Conservation (phyloP, 352 stramenopile genomes). For the Globisporangium parvum region DNA sequence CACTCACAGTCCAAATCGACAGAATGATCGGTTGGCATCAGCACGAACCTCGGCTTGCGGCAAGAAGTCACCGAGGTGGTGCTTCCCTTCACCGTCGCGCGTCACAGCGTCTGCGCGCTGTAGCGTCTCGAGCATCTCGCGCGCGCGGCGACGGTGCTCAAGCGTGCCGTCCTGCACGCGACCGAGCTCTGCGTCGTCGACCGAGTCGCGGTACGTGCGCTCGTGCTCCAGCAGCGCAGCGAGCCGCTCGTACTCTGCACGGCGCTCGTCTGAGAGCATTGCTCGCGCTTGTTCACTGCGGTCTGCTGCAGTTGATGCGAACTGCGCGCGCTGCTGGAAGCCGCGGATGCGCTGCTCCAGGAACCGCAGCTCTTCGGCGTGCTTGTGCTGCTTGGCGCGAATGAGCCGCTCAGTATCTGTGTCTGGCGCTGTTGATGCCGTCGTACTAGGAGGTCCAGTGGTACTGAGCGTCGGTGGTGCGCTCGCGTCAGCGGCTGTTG, state of each 20-base stretch:
- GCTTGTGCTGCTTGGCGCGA: conserved; percentile 19
- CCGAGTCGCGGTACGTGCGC: conserved; percentile 11
- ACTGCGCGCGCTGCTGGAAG: conserved; percentile 14
- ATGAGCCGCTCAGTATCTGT: conserved; percentile 1
- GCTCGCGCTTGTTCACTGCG: conserved; percentile 3
- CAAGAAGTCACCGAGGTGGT: conserved; percentile 19
- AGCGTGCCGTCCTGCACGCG: conserved; percentile 16
- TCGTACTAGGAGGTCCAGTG: not conserved
- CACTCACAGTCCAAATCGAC: not conserved
- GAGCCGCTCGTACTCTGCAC: conserved; percentile 12
- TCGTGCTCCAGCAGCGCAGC: conserved; percentile 9
- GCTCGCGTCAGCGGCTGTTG: not conserved
- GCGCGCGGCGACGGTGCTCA: conserved; percentile 15
- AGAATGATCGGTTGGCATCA: not conserved
- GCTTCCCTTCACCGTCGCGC: conserved; percentile 12
- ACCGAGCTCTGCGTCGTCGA: conserved; percentile 17
- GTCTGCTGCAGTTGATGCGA: not conserved
- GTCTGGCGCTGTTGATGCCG: not conserved
- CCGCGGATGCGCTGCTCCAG: conserved; percentile 19
- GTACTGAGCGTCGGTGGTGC: not conserved
- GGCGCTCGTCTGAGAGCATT: conserved; percentile 12
- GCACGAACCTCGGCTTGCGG: conserved; percentile 10
- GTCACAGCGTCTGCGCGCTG: conserved; percentile 14
- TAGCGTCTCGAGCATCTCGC: conserved; percentile 20
- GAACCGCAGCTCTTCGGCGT: conserved; percentile 16